Evolutionary conservation across 1,284 basidiomycete species (phyloP), one percentile per base, ranked within the genome.

Genomic region (Irpex sp.): DNA sequence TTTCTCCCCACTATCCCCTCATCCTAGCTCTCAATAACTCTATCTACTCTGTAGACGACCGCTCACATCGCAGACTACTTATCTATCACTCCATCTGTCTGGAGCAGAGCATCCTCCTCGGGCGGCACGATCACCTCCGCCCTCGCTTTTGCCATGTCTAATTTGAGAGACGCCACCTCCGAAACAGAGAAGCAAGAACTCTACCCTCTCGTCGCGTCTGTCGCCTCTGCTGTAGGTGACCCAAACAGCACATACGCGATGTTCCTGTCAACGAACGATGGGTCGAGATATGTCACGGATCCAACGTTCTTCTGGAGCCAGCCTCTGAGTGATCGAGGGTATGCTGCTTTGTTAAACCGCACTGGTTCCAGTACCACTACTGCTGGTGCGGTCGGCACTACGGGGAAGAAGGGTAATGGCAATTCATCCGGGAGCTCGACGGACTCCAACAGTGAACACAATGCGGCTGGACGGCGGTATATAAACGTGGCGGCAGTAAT

Each of bases 61-160:
- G 85, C 84, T 11, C 80, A 82, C 51, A 70, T 88, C 49, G 79
- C 76, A 21, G 70, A 74, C 38, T 85, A 83, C 68, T 58, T 79
- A 34, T 77, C 76, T 34, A 75, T 79, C 34, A 77, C 76, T 34
- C 75, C 79, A 37, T 71, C 74, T 58, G 75, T 77, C 26, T 88
- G 85, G 83, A 78, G 81, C 59, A 74, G 76, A 57, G 81, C 78
- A 26, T 81, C 84, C 21, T 73, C 66, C 11, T 69, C 73, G 8
- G 84, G 84, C 21, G 77, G 79, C 0, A 86, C 80, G 19, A 87
- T 89, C 72, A 76, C 86, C 69, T 77, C 75, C 47, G 86, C 86
- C 5, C 75, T 85, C 62, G 81, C 88, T 71, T 88, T 78, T 66
- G 78, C 83, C 7, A 82, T 89, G 77, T 47, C 62, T 5, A 11